Evolutionary conservation across 805 yeast genomes (phyloP).

Genomic region (Metschnikowia bowlesiae): DNA sequence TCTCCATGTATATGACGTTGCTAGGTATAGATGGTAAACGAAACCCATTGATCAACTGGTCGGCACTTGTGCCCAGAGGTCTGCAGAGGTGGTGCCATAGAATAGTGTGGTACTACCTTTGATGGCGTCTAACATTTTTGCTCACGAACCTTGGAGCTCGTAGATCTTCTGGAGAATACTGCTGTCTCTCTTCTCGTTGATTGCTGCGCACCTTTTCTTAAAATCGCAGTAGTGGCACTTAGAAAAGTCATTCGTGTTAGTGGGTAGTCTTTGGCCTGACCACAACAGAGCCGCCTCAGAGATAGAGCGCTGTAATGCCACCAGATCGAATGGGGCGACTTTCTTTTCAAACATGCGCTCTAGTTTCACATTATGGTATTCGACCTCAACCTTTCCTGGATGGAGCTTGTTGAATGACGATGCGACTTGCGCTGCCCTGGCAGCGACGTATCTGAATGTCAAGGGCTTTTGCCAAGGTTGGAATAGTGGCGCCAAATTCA

Average conservation of each 20-base stretch:
- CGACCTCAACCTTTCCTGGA: slow-evolving; percentile 45
- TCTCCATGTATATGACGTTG: slow-evolving; percentile 35
- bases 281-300: slow-evolving; percentile 44
- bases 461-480: slow-evolving; percentile 49
- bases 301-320: slow-evolving; percentile 25
- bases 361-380: slow-evolving; percentile 42
- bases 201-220: slow-evolving; percentile 20
- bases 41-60: slow-evolving; percentile 30
- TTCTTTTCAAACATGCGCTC: slow-evolving; percentile 35
- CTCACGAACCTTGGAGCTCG: slow-evolving; percentile 7
- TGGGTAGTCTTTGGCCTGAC: slow-evolving; percentile 54
- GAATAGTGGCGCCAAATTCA: slow-evolving; percentile 27
- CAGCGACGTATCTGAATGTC: slow-evolving; percentile 54
- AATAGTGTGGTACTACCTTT: slow-evolving; percentile 20
- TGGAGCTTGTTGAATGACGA: slow-evolving; percentile 30
- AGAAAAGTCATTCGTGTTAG: slow-evolving; percentile 34
- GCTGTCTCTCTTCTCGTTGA: slow-evolving; percentile 7
- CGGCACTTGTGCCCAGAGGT: slow-evolving; percentile 18
- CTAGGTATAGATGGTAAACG: slow-evolving; percentile 39
- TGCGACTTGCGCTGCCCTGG: slow-evolving; percentile 48
- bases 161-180: slow-evolving; percentile 5
- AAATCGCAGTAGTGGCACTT: slow-evolving; percentile 58
- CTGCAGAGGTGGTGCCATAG: slow-evolving; percentile 24
- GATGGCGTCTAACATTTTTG: slow-evolving; percentile 19
- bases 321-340: slow-evolving; percentile 34